phyloP scores from a whole-genome alignment of 1,284 basidiomycete genomes.

The Fomitiporia mediterranea region DNA sequence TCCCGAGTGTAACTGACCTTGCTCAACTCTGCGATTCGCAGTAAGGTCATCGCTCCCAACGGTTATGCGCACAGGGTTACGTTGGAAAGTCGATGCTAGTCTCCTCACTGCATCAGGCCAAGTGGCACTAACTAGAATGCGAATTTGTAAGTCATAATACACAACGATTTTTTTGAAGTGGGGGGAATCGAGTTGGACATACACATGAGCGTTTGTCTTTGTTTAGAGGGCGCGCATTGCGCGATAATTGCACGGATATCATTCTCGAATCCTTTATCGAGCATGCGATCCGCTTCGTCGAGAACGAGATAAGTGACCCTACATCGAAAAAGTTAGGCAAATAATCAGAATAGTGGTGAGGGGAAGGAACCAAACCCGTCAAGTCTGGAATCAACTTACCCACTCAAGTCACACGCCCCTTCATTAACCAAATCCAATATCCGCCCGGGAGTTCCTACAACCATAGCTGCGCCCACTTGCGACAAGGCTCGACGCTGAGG shows the following conservation, averaged over 20 bases:
- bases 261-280: slow-evolving; percentile 98
- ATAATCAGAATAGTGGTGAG: slow-evolving; percentile 1
- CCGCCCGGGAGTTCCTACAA: slow-evolving; percentile 94
- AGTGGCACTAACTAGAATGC: slow-evolving; percentile 97
- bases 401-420: slow-evolving; percentile 77
- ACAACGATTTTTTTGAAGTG: slow-evolving; percentile 5
- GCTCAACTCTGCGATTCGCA: slow-evolving; percentile 88
- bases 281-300: slow-evolving; percentile 98
- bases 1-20: slow-evolving; percentile 34
- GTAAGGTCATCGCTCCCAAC: slow-evolving; percentile 95
- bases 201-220: slow-evolving; percentile 93
- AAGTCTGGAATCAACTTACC: slow-evolving; percentile 37
- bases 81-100: slow-evolving; percentile 89
- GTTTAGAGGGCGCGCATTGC: slow-evolving; percentile 58
- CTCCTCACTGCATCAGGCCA: slow-evolving; percentile 97
- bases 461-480: slow-evolving; percentile 62
- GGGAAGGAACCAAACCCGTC: background rate
- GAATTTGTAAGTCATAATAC: slow-evolving; percentile 10
- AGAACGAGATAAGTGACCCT: slow-evolving; percentile 90
- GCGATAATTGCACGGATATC: slow-evolving; percentile 93
- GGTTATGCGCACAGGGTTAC: slow-evolving; percentile 83
- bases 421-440: slow-evolving; percentile 88
- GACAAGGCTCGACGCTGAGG: slow-evolving; percentile 63
- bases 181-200: slow-evolving; percentile 31
- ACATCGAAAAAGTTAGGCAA: slow-evolving; percentile 2